phyloP scores from a whole-genome alignment of 2,329 filamentous ascomycete genomes.

The Exophiala sp. region DNA sequence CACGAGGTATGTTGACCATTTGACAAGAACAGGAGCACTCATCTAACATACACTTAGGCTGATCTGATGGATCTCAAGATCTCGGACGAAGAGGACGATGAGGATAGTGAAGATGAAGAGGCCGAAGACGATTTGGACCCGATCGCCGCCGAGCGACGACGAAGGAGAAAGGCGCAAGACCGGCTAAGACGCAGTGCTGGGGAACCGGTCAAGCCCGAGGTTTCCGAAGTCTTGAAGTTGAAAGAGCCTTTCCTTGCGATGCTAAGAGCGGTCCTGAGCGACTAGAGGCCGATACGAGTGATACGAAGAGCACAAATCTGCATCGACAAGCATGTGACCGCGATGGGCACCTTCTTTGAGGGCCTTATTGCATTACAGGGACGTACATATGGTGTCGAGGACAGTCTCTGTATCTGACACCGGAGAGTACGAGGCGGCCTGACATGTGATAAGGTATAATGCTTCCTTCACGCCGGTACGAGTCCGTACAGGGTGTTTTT shows the following conservation, averaged over 20 bases:
- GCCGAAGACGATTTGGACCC: slow-evolving; percentile 78
- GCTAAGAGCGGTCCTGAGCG: slow-evolving; percentile 75
- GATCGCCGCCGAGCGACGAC: slow-evolving; percentile 78
- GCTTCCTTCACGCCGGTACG: too few species aligned
- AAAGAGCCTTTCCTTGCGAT: slow-evolving; percentile 76
- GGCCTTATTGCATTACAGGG: too few species aligned
- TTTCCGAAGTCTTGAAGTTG: slow-evolving; percentile 77
- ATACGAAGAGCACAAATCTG: neutral
- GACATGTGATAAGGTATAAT: too few species aligned
- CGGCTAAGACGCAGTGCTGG: slow-evolving; percentile 74
- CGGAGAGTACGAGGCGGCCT: too few species aligned
- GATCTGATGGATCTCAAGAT: slow-evolving; percentile 85
- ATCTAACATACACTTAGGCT: slow-evolving; percentile 37
- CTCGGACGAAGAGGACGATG: slow-evolving; percentile 66
- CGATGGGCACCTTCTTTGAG: neutral
- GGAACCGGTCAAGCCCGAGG: slow-evolving; percentile 74
- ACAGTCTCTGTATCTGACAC: too few species aligned
- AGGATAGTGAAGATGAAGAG: slow-evolving; percentile 61
- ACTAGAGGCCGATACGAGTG: slow-evolving; percentile 44
- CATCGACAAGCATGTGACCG: neutral
- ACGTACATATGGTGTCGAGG: too few species aligned
- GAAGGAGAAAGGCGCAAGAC: slow-evolving; percentile 73
- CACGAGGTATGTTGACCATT: slow-evolving; percentile 58
- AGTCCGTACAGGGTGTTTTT: too few species aligned
- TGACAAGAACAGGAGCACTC: neutral